Evolutionary conservation across 2,329 filamentous ascomycete genomes (phyloP).

Genomic region (Mycosphaerelloides madeirae): DNA sequence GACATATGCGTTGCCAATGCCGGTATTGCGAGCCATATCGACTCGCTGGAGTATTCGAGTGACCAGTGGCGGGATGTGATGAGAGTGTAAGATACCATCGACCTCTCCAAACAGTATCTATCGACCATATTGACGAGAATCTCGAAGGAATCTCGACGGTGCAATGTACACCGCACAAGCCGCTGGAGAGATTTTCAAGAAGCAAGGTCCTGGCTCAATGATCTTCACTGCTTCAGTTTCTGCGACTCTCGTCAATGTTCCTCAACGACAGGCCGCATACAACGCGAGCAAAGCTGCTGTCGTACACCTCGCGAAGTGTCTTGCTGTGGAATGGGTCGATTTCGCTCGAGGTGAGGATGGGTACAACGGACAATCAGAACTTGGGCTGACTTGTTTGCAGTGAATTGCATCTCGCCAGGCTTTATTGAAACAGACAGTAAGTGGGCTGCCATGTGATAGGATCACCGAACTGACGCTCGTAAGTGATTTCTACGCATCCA

Average conservation of each 20-base stretch:
- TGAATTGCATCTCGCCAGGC: constrained; percentile 40
- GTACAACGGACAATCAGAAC: not conserved
- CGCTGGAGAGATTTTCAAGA: constrained; percentile 81
- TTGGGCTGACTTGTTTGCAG: constrained; percentile 9
- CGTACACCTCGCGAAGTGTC: constrained; percentile 57
- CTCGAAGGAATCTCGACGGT: constrained; percentile 70
- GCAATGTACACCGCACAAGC: constrained; percentile 80
- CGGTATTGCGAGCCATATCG: constrained; percentile 67
- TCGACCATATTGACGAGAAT: too few relatives aligned
- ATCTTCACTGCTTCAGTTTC: constrained; percentile 95
- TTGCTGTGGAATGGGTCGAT: constrained; percentile 86
- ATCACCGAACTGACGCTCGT: not conserved
- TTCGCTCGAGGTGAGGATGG: constrained; percentile 12
- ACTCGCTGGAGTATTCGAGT: constrained; percentile 14
- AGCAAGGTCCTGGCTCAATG: constrained; percentile 70
- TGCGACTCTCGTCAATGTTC: constrained; percentile 82
- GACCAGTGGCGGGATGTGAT: constrained; percentile 49
- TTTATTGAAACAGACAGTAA: constrained; percentile 38
- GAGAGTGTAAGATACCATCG: too few relatives aligned
- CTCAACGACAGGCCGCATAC: constrained; percentile 69
- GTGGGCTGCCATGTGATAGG: not conserved
- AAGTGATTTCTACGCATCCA: constrained; percentile 32
- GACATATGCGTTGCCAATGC: constrained; percentile 87
- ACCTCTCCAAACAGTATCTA: too few relatives aligned
- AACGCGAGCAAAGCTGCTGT: constrained; percentile 46